Evolutionary conservation across 1,284 basidiomycete species (phyloP).

Genomic region (Pseudozyma pruni): DNA sequence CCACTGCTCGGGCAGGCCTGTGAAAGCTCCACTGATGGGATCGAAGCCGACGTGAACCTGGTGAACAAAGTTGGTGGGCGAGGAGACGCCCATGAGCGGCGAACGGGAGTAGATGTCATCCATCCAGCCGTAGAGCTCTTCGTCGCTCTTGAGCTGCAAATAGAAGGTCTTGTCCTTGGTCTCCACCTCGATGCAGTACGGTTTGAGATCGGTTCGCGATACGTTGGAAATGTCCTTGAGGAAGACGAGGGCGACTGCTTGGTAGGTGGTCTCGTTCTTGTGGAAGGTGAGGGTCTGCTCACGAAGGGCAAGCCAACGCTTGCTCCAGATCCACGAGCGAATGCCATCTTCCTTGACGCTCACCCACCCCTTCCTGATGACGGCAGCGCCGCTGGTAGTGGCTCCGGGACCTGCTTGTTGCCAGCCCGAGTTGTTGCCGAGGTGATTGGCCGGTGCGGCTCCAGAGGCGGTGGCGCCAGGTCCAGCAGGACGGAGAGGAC

Average conservation of each 20-base stretch:
- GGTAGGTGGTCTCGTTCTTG: conserved; percentile 83
- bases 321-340: conserved; percentile 88
- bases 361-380: conserved; percentile 65
- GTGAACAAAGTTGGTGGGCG: conserved; percentile 96
- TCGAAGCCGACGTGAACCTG: conserved; percentile 98
- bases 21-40: conserved; percentile 90
- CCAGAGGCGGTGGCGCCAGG: conserved; percentile 43
- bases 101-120: conserved; percentile 94
- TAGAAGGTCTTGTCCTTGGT: conserved; percentile 81
- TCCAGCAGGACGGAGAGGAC: conserved; percentile 57
- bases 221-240: conserved; percentile 85
- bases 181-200: conserved; percentile 82
- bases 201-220: conserved; percentile 89
- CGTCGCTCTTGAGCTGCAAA: conserved; percentile 88
- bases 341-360: conserved; percentile 68
- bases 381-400: conserved; percentile 47
- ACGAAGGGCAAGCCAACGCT: conserved; percentile 87
- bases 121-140: conserved; percentile 95
- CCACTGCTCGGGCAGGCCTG: conserved; percentile 97
- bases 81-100: conserved; percentile 89
- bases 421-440: conserved; percentile 36
- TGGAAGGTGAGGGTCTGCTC: conserved; percentile 84
- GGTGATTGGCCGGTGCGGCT: conserved; percentile 26
- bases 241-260: conserved; percentile 75
- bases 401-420: conserved; percentile 47